Conservation (phyloP, 371 early-diverging fungal species). For the Syncephalis plumigaleata region DNA sequence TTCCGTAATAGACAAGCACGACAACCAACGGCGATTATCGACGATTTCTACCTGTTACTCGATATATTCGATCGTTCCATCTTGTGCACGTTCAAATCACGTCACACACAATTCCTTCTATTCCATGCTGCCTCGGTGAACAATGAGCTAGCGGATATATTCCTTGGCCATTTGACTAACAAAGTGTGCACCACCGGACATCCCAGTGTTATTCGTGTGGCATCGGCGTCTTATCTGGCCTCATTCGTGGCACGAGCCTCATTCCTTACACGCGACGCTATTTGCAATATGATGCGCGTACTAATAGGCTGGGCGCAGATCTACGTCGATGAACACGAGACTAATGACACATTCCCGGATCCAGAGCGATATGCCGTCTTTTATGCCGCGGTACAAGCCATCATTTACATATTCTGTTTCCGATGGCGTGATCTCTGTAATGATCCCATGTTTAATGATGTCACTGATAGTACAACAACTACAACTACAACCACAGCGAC, state of each 20-base stretch:
- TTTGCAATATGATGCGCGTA: conserved; percentile 41
- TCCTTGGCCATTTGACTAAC: conserved; percentile 55
- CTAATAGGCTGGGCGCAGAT: conserved; percentile 46
- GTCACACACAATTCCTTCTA: conserved; percentile 81
- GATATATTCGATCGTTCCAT: conserved; percentile 64
- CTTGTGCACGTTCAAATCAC: conserved; percentile 72
- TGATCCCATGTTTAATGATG: conserved; percentile 3
- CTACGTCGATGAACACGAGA: conserved; percentile 51
- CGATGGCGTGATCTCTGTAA: conserved; percentile 65
- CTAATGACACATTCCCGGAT: conserved; percentile 18
- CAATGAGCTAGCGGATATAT: conserved; percentile 44
- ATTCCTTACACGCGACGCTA: conserved; percentile 35
- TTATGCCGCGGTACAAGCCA: conserved; percentile 74
- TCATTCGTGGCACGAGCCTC: conserved; percentile 82
- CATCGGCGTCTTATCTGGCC: conserved; percentile 71
- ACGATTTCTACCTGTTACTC: conserved; percentile 42
- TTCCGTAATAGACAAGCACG: conserved; percentile 15
- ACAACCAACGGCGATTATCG: conserved; percentile 11
- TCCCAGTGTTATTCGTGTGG: conserved; percentile 53
- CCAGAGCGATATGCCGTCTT: conserved; percentile 51
- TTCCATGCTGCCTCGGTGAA: conserved; percentile 67
- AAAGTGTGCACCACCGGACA: conserved; percentile 32
- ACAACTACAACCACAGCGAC: background rate
- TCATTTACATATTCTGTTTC: conserved; percentile 86
- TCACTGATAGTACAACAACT: background rate